Evolutionary conservation across 129 eudicot genomes (phyloP), one percentile per base, ranked within the genome.

Genomic region (Arctium minus): DNA sequence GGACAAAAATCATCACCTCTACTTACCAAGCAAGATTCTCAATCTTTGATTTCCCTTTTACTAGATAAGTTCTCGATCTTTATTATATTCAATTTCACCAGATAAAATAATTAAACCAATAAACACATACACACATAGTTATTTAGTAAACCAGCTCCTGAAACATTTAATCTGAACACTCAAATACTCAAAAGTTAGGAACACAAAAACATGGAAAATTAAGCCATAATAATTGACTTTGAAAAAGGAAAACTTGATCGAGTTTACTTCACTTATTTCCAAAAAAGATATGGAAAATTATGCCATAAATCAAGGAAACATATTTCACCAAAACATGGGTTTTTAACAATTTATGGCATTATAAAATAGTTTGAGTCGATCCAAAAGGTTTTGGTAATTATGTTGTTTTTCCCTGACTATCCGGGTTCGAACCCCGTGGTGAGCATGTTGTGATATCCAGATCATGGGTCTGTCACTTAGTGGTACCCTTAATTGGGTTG

Each of bases 231-330:
- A 10, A 12, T 78, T 72, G 87, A 84, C 83, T 72, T 5, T 56
- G 22, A 67, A 78, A 78, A 78, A 40, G 12, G 32, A 40, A 40
- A 64, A 22, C 33, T 39, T 44, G 36, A 18, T 30, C 22, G 67
- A 64, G 42, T 30, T 18, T n/a, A 44, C 67, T 48, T 40, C 10
- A 75, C 85, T 65, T 53, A 17, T 6, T 31, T 27, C 35, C 68
- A 65, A 65, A 53, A 67, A 35, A 32, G 74, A 36, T 39, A 71
- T 10, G 39, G 27, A 42, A 42, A 78, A 62, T 65, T 62, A 78
- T 84, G 83, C 87, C 86, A 84, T 56, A 60, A 78, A 84, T 84
- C 75, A 84, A 84, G 87, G 87, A 78, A 37, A 60, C 68, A 10
- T 72, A 56, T 78, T 13, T 72, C 68, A 76, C 81, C 53, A 44